phyloP scores from a whole-genome alignment of 106 monocot species.

The Phalaenopsis equestris region DNA sequence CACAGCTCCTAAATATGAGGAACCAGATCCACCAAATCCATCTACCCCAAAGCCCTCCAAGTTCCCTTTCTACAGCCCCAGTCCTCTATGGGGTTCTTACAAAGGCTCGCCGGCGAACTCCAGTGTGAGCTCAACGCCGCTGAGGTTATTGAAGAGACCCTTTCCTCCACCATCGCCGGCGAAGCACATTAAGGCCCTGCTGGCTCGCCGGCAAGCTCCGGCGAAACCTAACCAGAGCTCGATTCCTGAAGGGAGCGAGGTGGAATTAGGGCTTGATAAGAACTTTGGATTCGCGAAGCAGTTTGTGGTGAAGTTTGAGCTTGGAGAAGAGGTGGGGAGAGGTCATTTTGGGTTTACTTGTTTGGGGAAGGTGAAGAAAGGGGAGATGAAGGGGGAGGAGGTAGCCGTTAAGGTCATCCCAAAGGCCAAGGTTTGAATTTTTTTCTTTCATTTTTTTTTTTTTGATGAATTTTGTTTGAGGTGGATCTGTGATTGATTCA shows the following conservation, averaged over 20 bases:
- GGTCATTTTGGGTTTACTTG: constrained; percentile 90
- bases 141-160: constrained; percentile 53
- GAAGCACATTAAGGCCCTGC: constrained; percentile 83
- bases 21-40: constrained; percentile 12
- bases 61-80: constrained; percentile 57
- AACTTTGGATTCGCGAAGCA: constrained; percentile 79
- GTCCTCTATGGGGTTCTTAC: constrained; percentile 46
- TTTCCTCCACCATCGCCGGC: constrained; percentile 90
- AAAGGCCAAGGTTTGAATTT: constrained; percentile 51
- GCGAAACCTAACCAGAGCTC: constrained; percentile 67
- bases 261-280: constrained; percentile 53
- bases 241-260: constrained; percentile 53
- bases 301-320: constrained; percentile 59
- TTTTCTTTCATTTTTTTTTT: neutral
- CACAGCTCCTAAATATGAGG: constrained; percentile 1
- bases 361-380: constrained; percentile 61
- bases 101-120: constrained; percentile 64
- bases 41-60: constrained; percentile 41
- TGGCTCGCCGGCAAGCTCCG: constrained; percentile 61
- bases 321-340: constrained; percentile 78
- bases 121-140: constrained; percentile 46
- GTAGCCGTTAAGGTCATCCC: constrained; percentile 88
- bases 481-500: neutral
- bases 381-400: constrained; percentile 70
- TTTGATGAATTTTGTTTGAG: neutral